Percentiles rank a stretch among this genome's conserved stretches.
These are phyloP conservation scores for Microbotryum intermedium DNA, from an alignment of 1,284 basidiomycete genomes.

Conservation along the genomic window DNA sequence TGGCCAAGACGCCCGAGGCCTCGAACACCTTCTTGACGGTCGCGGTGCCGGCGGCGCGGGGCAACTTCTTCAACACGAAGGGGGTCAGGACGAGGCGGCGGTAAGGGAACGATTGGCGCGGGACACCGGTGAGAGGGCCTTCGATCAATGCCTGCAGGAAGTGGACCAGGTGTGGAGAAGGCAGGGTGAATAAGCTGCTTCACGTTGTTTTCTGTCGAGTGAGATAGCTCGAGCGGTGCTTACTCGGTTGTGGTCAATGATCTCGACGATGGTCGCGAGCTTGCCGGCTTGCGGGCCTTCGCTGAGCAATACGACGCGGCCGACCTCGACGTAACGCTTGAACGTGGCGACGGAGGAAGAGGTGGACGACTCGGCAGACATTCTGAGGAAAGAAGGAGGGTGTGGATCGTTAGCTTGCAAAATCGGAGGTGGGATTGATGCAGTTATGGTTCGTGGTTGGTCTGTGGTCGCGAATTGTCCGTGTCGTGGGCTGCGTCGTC, in stretches of 20 bases:
- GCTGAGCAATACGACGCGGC: slow-evolving; percentile 94
- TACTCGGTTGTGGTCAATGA: slow-evolving; percentile 98
- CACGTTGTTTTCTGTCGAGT: too few species aligned
- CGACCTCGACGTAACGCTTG: slow-evolving; percentile 96
- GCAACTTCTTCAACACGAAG: slow-evolving; percentile 71
- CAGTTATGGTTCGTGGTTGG: too few species aligned
- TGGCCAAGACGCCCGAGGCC: slow-evolving; percentile 61
- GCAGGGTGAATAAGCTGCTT: too few species aligned
- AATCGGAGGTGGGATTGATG: neutral
- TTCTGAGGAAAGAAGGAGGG: neutral
- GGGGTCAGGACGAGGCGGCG: slow-evolving; percentile 88
- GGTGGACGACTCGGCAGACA: slow-evolving; percentile 2
- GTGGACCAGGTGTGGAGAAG: too few species aligned
- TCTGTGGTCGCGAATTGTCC: too few species aligned
- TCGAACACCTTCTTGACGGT: slow-evolving; percentile 80
- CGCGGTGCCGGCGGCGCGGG: slow-evolving; percentile 75
- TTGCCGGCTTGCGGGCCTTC: slow-evolving; percentile 75
- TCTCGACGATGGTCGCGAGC: slow-evolving; percentile 92
- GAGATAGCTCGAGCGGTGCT: too few species aligned
- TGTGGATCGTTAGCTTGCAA: neutral
- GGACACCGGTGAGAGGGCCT: slow-evolving; percentile 80
- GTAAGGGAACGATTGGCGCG: slow-evolving; percentile 86
- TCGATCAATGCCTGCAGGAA: slow-evolving; percentile 77
- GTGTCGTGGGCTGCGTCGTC: too few species aligned
- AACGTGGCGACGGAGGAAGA: slow-evolving; percentile 51